Evolutionary conservation across 352 stramenopile species (phyloP).

Genomic region (Phytophthora fragariae): DNA sequence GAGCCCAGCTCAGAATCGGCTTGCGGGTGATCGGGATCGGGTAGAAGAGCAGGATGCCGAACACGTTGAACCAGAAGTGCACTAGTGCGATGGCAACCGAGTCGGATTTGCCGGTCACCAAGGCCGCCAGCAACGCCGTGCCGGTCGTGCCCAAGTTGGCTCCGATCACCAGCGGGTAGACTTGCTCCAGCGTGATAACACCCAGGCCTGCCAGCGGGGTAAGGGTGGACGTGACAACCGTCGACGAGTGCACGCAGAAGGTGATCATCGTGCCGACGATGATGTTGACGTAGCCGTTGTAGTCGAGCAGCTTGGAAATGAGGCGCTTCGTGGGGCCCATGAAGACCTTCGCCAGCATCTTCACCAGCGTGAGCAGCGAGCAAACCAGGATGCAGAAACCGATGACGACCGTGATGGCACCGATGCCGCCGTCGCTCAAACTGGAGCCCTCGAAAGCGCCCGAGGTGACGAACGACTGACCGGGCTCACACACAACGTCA

Average conservation of each 20-base stretch:
- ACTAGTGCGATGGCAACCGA: constrained; percentile 90
- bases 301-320: constrained; percentile 89
- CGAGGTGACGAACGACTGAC: constrained; percentile 45
- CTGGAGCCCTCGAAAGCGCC: constrained; percentile 44
- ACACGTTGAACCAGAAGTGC: constrained; percentile 95
- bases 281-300: constrained; percentile 92
- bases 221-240: constrained; percentile 90
- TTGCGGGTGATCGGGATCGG: constrained; percentile 52
- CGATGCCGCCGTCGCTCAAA: constrained; percentile 54
- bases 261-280: constrained; percentile 86
- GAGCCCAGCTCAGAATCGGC: constrained; percentile 78
- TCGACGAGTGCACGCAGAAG: constrained; percentile 91
- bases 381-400: constrained; percentile 59
- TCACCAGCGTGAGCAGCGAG: constrained; percentile 56
- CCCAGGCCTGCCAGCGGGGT: constrained; percentile 91
- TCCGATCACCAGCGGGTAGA: constrained; percentile 92
- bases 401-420: constrained; percentile 54
- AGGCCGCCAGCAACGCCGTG: constrained; percentile 86
- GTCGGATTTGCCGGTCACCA: constrained; percentile 83
- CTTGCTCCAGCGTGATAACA: constrained; percentile 89
- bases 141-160: constrained; percentile 93
- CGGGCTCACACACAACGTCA: constrained; percentile 33
- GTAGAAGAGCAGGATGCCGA: constrained; percentile 93
- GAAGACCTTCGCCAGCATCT: constrained; percentile 72
- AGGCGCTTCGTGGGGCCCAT: constrained; percentile 84